These are phyloP conservation scores for Trichoderma orchidacearum DNA, from an alignment of 495 filamentous ascomycete genomes.

Conservation along the genomic window DNA sequence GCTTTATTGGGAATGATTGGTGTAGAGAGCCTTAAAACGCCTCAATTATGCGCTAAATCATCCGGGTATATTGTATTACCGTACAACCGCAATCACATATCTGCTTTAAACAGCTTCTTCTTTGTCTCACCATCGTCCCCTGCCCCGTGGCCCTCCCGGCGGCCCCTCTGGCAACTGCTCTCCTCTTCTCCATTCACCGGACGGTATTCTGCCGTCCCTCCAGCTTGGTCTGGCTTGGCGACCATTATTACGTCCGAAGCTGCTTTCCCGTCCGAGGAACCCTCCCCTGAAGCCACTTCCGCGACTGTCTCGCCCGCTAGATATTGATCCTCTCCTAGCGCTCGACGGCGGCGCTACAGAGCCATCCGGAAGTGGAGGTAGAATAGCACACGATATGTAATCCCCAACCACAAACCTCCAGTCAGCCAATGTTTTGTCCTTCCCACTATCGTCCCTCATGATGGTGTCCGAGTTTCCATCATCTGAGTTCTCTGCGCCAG, in stretches of 20 bases:
- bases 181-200: conserved; percentile 23
- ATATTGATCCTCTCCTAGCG: conserved; percentile 3
- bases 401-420: conserved; percentile 78
- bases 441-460: conserved; percentile 2
- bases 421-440: conserved; percentile 57
- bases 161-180: conserved; percentile 19
- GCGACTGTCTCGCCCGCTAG: conserved; percentile 23
- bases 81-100: not conserved
- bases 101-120: not conserved
- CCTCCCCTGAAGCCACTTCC: conserved; percentile 30
- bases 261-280: conserved; percentile 17
- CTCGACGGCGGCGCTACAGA: conserved; percentile 44
- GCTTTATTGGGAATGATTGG: not conserved
- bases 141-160: conserved; percentile 12
- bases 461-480: not conserved
- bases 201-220: conserved; percentile 30
- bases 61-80: not conserved
- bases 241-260: conserved; percentile 11
- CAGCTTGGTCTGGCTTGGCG: conserved; percentile 17
- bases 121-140: conserved; percentile 16
- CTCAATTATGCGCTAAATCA: not conserved
- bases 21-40: not conserved
- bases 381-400: conserved; percentile 68
- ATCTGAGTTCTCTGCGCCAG: conserved; percentile 18
- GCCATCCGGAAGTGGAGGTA: conserved; percentile 58